phyloP scores from a whole-genome alignment of 2,329 filamentous ascomycete genomes.

The Aspergillus piperis region DNA sequence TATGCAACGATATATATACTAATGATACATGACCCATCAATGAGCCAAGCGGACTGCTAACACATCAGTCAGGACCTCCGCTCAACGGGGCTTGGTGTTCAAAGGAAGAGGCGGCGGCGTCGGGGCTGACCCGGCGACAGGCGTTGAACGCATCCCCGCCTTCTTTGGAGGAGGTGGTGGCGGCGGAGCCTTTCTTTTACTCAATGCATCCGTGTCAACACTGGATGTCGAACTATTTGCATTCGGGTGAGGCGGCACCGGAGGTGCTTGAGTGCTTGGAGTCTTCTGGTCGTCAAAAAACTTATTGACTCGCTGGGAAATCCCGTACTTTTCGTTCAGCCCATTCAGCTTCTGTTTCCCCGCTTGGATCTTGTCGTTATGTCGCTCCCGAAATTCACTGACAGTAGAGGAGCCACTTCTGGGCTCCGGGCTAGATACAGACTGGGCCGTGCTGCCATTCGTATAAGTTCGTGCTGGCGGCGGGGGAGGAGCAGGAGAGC shows the following conservation, averaged over 20 bases:
- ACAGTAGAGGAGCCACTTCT: conserved; percentile 61
- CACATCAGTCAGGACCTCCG: conserved; percentile 22
- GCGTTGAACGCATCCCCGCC: conserved; percentile 46
- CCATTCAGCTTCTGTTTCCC: conserved; percentile 60
- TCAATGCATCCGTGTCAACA: conserved; percentile 35
- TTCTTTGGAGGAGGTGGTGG: conserved; percentile 61
- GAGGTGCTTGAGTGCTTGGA: conserved; percentile 24
- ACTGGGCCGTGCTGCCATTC: conserved; percentile 62
- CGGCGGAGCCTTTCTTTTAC: conserved; percentile 55
- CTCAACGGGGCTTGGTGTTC: conserved; percentile 56
- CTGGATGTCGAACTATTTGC: conserved; percentile 28
- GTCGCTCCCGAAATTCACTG: conserved; percentile 68
- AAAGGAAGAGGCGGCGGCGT: conserved; percentile 59
- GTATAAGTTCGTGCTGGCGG: conserved; percentile 41
- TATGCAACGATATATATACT: neutral
- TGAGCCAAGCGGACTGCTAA: neutral
- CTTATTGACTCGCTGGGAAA: conserved; percentile 53
- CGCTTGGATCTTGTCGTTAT: conserved; percentile 67
- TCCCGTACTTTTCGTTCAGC: conserved; percentile 35
- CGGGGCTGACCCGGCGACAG: conserved; percentile 32
- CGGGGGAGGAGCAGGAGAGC: conserved; percentile 25
- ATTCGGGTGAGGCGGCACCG: conserved; percentile 28
- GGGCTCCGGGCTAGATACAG: conserved; percentile 62
- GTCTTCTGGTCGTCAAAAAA: conserved; percentile 44
- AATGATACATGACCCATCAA: neutral